Percentiles rank a stretch among this genome's conserved stretches.
Conservation (phyloP, 2,329 filamentous ascomycete genomes). For the Emmonsia crescens region DNA sequence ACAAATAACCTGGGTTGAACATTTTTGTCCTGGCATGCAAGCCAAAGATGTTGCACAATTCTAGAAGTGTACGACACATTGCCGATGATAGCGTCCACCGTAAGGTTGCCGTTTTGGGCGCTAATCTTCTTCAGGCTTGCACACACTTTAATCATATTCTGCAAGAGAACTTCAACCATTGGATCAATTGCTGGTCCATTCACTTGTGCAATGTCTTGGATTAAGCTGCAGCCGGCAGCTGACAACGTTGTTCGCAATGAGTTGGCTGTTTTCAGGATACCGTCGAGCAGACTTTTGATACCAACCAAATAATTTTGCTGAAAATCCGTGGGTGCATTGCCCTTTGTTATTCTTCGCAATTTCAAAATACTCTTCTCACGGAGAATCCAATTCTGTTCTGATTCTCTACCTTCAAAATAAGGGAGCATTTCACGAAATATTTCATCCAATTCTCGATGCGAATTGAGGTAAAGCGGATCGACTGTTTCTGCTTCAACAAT, state of each 20-base stretch:
- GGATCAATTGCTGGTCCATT: slow-evolving; percentile 71
- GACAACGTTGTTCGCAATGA: slow-evolving; percentile 84
- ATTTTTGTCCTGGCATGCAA: slow-evolving; percentile 85
- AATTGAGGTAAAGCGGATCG: slow-evolving; percentile 75
- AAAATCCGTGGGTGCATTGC: slow-evolving; percentile 73
- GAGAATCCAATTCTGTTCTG: slow-evolving; percentile 81
- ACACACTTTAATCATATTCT: slow-evolving; percentile 80
- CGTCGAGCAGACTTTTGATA: slow-evolving; percentile 67
- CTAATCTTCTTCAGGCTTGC: slow-evolving; percentile 87
- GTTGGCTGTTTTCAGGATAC: slow-evolving; percentile 73
- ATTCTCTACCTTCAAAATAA: slow-evolving; percentile 77
- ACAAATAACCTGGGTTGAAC: slow-evolving; percentile 72
- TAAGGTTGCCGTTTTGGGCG: slow-evolving; percentile 69
- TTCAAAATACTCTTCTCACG: slow-evolving; percentile 72
- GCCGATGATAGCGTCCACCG: slow-evolving; percentile 69
- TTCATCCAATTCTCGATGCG: slow-evolving; percentile 78
- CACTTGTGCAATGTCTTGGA: slow-evolving; percentile 72
- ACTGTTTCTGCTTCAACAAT: slow-evolving; percentile 53
- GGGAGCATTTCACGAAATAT: slow-evolving; percentile 69
- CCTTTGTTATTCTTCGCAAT: slow-evolving; percentile 65
- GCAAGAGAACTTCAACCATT: slow-evolving; percentile 82
- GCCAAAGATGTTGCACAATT: slow-evolving; percentile 74
- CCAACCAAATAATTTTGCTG: slow-evolving; percentile 57
- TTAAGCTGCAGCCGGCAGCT: slow-evolving; percentile 69
- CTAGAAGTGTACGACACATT: slow-evolving; percentile 69